Evolutionary conservation across 768 basidiomycete genomes (phyloP).

Genomic region (Termitomyces sp.): DNA sequence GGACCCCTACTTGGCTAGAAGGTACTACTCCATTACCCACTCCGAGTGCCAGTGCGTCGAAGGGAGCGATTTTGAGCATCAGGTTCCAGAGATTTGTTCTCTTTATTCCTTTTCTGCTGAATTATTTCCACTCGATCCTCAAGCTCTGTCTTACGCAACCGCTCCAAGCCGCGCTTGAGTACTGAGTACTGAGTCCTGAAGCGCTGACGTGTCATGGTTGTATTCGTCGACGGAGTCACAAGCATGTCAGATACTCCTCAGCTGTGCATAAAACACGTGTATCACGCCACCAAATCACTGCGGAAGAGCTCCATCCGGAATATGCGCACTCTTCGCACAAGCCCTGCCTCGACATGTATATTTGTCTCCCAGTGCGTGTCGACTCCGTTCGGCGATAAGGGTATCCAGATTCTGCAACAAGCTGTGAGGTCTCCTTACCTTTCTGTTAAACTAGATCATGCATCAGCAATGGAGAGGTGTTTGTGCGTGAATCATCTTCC

Average conservation of each 20-base stretch:
- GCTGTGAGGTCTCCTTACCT: neutral
- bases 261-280: neutral
- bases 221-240: no score
- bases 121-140: neutral
- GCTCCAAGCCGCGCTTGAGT: neutral
- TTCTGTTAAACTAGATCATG: neutral
- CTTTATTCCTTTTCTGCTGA: neutral
- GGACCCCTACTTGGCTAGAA: neutral
- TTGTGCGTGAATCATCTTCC: neutral
- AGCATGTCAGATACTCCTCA: neutral
- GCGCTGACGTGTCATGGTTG: neutral
- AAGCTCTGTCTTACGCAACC: neutral
- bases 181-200: neutral
- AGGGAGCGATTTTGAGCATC: neutral
- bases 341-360: neutral
- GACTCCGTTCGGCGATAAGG: neutral
- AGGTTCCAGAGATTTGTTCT: neutral
- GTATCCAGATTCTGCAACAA: neutral
- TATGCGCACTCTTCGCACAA: neutral
- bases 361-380: neutral
- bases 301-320: neutral
- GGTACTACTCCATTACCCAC: neutral
- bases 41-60: neutral
- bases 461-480: neutral
- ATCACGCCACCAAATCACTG: neutral